Conservation (phyloP, 2,329 filamentous ascomycete genomes). For the Rugonectria rugulosa region DNA sequence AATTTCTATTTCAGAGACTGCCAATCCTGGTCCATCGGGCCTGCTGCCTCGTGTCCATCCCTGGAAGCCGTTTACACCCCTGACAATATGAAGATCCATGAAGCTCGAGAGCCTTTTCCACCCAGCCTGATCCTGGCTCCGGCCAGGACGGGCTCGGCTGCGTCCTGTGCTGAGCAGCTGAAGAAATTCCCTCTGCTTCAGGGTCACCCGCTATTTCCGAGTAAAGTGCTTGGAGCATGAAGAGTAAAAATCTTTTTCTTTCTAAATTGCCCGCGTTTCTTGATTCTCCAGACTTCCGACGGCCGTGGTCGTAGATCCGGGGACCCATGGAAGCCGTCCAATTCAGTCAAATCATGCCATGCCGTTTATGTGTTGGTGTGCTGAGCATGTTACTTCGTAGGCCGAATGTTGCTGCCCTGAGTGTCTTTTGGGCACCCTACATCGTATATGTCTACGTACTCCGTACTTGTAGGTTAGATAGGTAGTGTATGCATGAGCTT, state of each 20-base stretch:
- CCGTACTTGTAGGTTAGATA: neutral
- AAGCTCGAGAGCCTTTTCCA: constrained; percentile 12
- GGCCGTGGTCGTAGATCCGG: constrained; percentile 30
- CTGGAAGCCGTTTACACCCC: constrained; percentile 12
- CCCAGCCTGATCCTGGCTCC: constrained; percentile 21
- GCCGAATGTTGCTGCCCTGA: constrained; percentile 23
- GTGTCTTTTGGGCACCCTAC: too few relatives aligned
- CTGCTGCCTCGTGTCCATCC: constrained; percentile 19
- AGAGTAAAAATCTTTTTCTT: neutral
- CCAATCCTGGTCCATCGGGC: constrained; percentile 18
- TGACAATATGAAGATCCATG: constrained; percentile 22
- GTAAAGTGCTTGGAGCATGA: neutral
- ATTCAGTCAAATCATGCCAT: constrained; percentile 34
- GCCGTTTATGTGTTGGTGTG: constrained; percentile 16
- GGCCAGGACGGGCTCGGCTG: constrained; percentile 11
- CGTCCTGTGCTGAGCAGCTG: constrained; percentile 22
- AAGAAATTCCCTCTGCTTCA: constrained; percentile 22
- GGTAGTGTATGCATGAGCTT: neutral
- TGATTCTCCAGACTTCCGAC: constrained; percentile 19
- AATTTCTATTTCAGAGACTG: constrained; percentile 20
- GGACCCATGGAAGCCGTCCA: constrained; percentile 32
- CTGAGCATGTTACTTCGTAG: too few relatives aligned
- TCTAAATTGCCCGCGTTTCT: constrained; percentile 17
- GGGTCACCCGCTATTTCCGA: constrained; percentile 14
- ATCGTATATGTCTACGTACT: too few relatives aligned